Evolutionary conservation across 768 basidiomycete species (phyloP).

Genomic region (Suillus plorans): DNA sequence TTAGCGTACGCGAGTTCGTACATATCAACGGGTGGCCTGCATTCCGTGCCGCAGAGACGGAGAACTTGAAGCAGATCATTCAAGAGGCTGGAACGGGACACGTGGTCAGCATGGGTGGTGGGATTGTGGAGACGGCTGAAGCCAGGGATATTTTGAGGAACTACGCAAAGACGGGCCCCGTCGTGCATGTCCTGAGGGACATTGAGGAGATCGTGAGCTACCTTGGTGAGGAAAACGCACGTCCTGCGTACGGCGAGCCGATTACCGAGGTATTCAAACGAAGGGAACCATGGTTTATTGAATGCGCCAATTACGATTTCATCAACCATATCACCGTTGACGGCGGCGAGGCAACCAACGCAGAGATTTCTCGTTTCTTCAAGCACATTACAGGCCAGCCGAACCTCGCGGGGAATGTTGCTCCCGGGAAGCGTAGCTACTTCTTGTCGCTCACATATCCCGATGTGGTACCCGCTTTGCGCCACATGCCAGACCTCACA

Average conservation of each 20-base stretch:
- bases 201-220: slow-evolving; percentile 81
- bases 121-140: slow-evolving; percentile 83
- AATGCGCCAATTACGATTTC: slow-evolving; percentile 82
- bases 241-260: slow-evolving; percentile 89
- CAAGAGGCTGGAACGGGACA: slow-evolving; percentile 52
- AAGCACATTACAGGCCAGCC: slow-evolving; percentile 75
- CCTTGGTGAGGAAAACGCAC: slow-evolving; percentile 67
- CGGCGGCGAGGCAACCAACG: slow-evolving; percentile 18
- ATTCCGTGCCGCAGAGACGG: slow-evolving; percentile 81
- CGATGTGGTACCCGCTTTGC: slow-evolving; percentile 70
- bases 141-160: slow-evolving; percentile 71
- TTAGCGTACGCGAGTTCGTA: slow-evolving; percentile 74
- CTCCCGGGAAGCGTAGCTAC: slow-evolving; percentile 66
- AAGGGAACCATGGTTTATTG: slow-evolving; percentile 82
- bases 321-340: slow-evolving; percentile 61
- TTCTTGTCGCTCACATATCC: slow-evolving; percentile 94
- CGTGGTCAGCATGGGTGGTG: slow-evolving; percentile 91
- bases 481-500: slow-evolving; percentile 68
- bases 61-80: slow-evolving; percentile 68
- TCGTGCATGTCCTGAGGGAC: slow-evolving; percentile 83
- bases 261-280: slow-evolving; percentile 82
- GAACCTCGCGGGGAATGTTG: slow-evolving; percentile 61
- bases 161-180: slow-evolving; percentile 58
- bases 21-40: slow-evolving; percentile 82
- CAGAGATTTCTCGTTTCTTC: slow-evolving; percentile 85